Evolutionary conservation across 257 asterid genomes (phyloP).

Genomic region (Echium plantagineum): DNA sequence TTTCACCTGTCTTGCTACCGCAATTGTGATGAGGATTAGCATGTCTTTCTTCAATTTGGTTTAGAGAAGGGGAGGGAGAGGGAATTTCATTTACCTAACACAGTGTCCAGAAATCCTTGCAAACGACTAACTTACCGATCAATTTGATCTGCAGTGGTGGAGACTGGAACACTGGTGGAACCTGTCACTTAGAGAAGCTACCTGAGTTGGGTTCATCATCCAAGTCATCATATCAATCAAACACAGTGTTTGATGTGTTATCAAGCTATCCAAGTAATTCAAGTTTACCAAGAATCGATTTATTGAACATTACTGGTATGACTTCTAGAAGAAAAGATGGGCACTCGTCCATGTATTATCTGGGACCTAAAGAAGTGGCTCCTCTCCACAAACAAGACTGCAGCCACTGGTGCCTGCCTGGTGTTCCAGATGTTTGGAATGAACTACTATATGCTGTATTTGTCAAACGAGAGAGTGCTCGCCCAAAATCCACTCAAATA

Average conservation of each 20-base stretch:
- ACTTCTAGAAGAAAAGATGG: slow-evolving; percentile 70
- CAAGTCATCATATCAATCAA: slow-evolving; percentile 15
- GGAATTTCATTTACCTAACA: neutral
- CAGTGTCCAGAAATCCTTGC: neutral
- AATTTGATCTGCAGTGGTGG: slow-evolving; percentile 52
- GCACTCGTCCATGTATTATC: slow-evolving; percentile 63
- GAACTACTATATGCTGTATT: slow-evolving; percentile 63
- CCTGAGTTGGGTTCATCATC: slow-evolving; percentile 36
- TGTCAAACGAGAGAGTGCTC: slow-evolving; percentile 25
- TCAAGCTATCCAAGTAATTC: slow-evolving; percentile 19
- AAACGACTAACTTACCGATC: neutral
- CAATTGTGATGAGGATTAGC: no score
- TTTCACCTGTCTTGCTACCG: no score
- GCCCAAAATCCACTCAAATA: neutral
- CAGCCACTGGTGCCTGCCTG: slow-evolving; percentile 98
- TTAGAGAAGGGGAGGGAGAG: no score
- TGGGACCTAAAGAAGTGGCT: slow-evolving; percentile 46
- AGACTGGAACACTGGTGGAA: slow-evolving; percentile 77
- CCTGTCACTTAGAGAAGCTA: slow-evolving; percentile 60
- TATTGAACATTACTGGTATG: slow-evolving; percentile 62
- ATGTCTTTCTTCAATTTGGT: no score
- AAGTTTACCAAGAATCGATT: slow-evolving; percentile 18
- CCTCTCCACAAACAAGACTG: slow-evolving; percentile 78
- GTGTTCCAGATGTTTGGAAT: slow-evolving; percentile 93
- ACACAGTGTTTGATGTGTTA: slow-evolving; percentile 29